These are phyloP conservation scores for Dichotomopilus funicola DNA, from an alignment of 2,329 filamentous ascomycete species.

Conservation along the genomic window DNA sequence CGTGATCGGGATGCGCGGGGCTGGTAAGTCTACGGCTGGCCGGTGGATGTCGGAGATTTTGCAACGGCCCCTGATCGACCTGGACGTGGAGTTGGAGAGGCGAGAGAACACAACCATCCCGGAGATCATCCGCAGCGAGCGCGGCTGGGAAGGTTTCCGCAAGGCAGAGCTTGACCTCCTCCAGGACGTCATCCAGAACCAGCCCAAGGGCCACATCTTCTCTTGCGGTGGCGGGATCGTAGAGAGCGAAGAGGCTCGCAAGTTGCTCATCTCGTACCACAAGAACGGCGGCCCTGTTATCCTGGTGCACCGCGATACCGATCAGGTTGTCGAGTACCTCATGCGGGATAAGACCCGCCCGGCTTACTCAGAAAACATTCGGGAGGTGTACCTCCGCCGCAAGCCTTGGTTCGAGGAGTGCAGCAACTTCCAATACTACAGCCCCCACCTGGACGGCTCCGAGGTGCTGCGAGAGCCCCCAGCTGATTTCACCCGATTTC, in stretches of 20 bases:
- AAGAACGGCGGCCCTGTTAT: slow-evolving; percentile 76
- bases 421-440: slow-evolving; percentile 92
- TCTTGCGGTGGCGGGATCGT: slow-evolving; percentile 93
- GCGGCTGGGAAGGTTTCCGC: slow-evolving; percentile 85
- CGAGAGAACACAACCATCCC: slow-evolving; percentile 71
- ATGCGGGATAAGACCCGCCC: slow-evolving; percentile 83
- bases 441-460: slow-evolving; percentile 52
- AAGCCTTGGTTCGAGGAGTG: slow-evolving; percentile 88
- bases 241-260: slow-evolving; percentile 72
- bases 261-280: slow-evolving; percentile 67
- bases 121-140: slow-evolving; percentile 65
- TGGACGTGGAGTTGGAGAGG: slow-evolving; percentile 80
- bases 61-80: slow-evolving; percentile 71
- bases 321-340: slow-evolving; percentile 82
- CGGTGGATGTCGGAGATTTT: slow-evolving; percentile 74
- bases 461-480: slow-evolving; percentile 40
- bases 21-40: slow-evolving; percentile 91
- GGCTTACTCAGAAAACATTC: slow-evolving; percentile 88
- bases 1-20: slow-evolving; percentile 95
- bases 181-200: slow-evolving; percentile 65
- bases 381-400: slow-evolving; percentile 80
- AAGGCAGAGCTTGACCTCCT: slow-evolving; percentile 70
- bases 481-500: slow-evolving; percentile 67
- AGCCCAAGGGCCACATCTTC: slow-evolving; percentile 71
- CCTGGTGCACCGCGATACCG: slow-evolving; percentile 79